phyloP scores from a whole-genome alignment of 441 rosid species.

The Erodium texanum region DNA sequence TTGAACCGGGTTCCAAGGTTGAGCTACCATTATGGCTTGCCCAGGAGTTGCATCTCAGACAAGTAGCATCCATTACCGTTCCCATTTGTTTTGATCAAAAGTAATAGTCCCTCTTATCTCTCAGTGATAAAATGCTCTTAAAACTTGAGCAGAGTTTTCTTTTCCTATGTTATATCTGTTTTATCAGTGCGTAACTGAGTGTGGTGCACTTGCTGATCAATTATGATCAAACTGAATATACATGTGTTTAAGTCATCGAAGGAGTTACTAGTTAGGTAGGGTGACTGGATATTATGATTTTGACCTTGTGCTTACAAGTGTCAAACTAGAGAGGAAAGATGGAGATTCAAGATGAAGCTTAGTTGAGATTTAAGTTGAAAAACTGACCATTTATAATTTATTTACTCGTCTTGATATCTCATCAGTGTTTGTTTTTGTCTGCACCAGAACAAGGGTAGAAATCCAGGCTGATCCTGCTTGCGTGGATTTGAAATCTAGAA shows the following conservation, averaged over 20 bases:
- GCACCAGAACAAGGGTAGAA: conserved; percentile 60
- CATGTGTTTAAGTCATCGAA: too few relatives aligned
- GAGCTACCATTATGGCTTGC: conserved; percentile 94
- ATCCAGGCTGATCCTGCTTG: conserved; percentile 84
- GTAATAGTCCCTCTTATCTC: conserved; percentile 27
- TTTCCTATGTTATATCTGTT: background rate
- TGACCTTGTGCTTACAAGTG: background rate
- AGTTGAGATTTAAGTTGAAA: background rate
- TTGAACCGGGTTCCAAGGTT: conserved; percentile 65
- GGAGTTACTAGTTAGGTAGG: too few relatives aligned
- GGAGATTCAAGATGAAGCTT: background rate
- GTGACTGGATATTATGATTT: background rate
- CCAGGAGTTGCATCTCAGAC: conserved; percentile 55
- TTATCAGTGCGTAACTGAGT: background rate
- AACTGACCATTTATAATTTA: background rate
- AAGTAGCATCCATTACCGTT: conserved; percentile 51
- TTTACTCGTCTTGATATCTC: conserved; percentile 7
- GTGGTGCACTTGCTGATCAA: background rate
- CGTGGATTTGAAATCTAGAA: conserved; percentile 72
- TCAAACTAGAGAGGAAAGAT: background rate
- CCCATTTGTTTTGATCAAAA: conserved; percentile 73
- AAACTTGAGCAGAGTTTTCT: background rate
- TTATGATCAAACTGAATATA: background rate
- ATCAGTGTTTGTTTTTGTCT: background rate
- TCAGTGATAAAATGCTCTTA: background rate